A percentile compares a stretch with the other conserved stretches of the same genome.
Conservation (phyloP, 495 filamentous ascomycete species). For the Aspergillus hancockii region DNA sequence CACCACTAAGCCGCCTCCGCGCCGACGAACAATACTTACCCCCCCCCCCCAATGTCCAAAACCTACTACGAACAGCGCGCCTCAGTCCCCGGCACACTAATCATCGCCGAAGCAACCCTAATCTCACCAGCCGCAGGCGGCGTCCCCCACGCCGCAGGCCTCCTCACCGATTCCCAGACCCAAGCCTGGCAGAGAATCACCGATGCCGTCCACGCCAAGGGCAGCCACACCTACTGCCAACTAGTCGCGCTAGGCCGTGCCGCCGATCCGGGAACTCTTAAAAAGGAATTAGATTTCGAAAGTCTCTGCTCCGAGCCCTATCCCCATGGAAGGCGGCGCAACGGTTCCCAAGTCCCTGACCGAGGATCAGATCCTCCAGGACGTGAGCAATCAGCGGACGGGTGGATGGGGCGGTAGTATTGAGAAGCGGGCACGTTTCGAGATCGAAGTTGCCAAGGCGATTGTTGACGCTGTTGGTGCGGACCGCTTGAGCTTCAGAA, state of each 20-base stretch:
- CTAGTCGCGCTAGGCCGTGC: slow-evolving; percentile 63
- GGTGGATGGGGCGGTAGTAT: slow-evolving; percentile 67
- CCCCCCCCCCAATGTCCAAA: slow-evolving; percentile 16
- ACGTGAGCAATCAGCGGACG: slow-evolving; percentile 57
- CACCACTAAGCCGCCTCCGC: too few species aligned
- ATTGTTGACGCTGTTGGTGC: slow-evolving; percentile 60
- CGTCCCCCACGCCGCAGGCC: slow-evolving; percentile 47
- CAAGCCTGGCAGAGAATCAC: slow-evolving; percentile 50
- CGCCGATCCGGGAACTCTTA: slow-evolving; percentile 36
- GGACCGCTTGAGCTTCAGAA: slow-evolving; percentile 54
- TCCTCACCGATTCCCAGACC: slow-evolving; percentile 48
- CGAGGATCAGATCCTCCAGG: slow-evolving; percentile 67
- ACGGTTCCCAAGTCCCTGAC: slow-evolving; percentile 50
- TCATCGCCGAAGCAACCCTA: slow-evolving; percentile 63
- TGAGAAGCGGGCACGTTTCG: slow-evolving; percentile 65
- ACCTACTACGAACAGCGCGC: slow-evolving; percentile 55
- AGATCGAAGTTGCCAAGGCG: slow-evolving; percentile 58
- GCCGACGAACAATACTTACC: too few species aligned
- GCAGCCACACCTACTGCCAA: slow-evolving; percentile 51
- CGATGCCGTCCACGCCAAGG: slow-evolving; percentile 52
- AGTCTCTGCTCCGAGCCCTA: slow-evolving; percentile 27
- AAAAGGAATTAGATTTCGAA: slow-evolving; percentile 27
- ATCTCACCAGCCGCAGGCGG: slow-evolving; percentile 51
- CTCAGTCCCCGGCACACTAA: slow-evolving; percentile 46
- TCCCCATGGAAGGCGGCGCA: slow-evolving; percentile 32